Base-by-base conservation (phyloP, 2,329 filamentous ascomycete species). In the Exophiala calicioides region DNA sequence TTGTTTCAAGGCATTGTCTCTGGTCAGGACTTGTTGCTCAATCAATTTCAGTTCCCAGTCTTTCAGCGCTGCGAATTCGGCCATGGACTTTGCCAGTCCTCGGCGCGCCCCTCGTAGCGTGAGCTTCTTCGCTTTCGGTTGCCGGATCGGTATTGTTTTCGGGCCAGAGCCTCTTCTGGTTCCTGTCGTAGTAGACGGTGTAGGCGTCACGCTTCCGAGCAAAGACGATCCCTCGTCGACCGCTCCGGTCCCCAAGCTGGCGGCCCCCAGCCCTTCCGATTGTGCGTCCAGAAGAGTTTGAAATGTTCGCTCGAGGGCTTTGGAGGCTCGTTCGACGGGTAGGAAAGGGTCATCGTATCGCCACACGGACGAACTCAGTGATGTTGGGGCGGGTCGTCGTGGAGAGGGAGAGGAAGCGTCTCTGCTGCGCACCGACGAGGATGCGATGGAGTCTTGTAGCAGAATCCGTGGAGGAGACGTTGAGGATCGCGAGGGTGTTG, bases 231-330 rank as follows among this genome's bases (percentile, higher is more conserved):
- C 49, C 47, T 75, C 73, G 52, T 78, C 72, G 21, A 53, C 38
- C 4, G 61, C 58, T 2, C 40, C 46, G 9, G 63, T 65, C 9
- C 66, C 64, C 3, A 79, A 62, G 3, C 74, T 75, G 35, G 72
- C 70, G 30, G n/a, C n/a, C n/a, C 75, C 66, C 21, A 84, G 66
- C 13, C 75, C 78, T 56, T 81, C 78, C 23, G 78, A 76, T 61
- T 84, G 80, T 7, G 78, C 77, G 62, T 84, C 80, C 16, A 84
- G 74, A 8, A 82, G 66, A 46, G 70, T 68, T 61, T 84, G 80
- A 7, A 84, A 68, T 50, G 79, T 76, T 41, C 71, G 70, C 58
- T 83, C 73, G 7, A 83, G 72, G 53, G 78, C 67, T 45, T 69
- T 72, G 19, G 78, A 72, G 58, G 75, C 72, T 47, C 77, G 69